Evolutionary conservation across 148 eudicot species (phyloP).

Genomic region (Fagopyrum homotropicum): DNA sequence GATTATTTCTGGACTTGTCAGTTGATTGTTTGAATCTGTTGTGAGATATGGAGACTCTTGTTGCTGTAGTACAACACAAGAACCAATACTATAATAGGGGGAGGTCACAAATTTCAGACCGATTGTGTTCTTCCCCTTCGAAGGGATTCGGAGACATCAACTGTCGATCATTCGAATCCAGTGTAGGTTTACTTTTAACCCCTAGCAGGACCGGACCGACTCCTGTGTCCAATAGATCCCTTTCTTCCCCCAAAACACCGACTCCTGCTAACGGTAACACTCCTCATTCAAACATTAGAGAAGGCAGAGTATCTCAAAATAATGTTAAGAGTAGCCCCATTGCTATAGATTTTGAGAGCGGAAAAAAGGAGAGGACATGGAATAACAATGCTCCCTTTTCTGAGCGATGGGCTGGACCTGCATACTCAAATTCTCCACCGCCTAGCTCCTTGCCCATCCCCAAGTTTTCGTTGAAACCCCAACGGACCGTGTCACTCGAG

Average conservation of each 20-base stretch:
- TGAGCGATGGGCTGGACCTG: conserved; percentile 92
- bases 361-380: conserved; percentile 18
- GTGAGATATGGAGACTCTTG: conserved; percentile 53
- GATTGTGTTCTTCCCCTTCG: conserved; percentile 35
- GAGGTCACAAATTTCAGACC: conserved; percentile 24
- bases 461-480: conserved; percentile 60
- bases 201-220: conserved; percentile 31
- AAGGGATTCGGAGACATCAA: conserved; percentile 45
- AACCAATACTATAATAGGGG: conserved; percentile 41
- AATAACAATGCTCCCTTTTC: conserved; percentile 28
- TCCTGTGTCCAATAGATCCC: conserved; percentile 29
- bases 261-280: conserved; percentile 20
- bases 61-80: conserved; percentile 55
- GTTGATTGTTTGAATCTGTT: conserved; percentile 15
- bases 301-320: conserved; percentile 22
- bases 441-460: conserved; percentile 93
- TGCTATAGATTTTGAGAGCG: conserved; percentile 32
- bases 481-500: conserved; percentile 71
- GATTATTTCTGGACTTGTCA: not conserved
- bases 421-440: conserved; percentile 83
- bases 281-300: conserved; percentile 19
- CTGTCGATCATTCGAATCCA: conserved; percentile 62
- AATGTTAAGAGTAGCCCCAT: conserved; percentile 39
- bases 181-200: conserved; percentile 43
- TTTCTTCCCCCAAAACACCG: conserved; percentile 40